Base-by-base conservation (phyloP, 2,329 filamentous ascomycete genomes). In the Aspergillus texensis region DNA sequence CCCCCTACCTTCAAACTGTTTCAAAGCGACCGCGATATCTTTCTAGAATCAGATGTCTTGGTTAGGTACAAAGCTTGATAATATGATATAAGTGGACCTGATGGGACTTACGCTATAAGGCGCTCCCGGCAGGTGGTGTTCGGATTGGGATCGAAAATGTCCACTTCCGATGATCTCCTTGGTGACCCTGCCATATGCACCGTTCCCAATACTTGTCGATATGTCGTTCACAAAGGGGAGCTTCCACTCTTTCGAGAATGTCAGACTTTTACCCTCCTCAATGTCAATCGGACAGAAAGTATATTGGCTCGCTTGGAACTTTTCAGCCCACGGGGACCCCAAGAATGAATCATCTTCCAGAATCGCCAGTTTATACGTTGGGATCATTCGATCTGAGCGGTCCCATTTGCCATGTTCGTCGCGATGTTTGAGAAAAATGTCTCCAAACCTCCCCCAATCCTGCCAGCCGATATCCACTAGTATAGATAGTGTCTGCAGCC, bases 401-500 rank as follows among this genome's bases (percentile, higher is more conserved):
- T 57, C 55, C 26, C 41, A n/a, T 26, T 36, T 11, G 12, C 57
- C 53, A 24, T 43, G 1, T n/a, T 9, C 24, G 24, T 57, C 55
- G 1, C 4, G 16, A 21, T 58, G 62, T 16, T 6, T 30, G 14
- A 68, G 50, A 36, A 68, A 69, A 1, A 68, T 64, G 11, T 55
- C 21, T 12, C 19, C 30, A 43, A 69, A 67, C 1, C 54, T 48
- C 21, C 48, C 14, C 67, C 64, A 69, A 6, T 60, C 57, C 16
- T 52, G 12, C 67, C 67, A 69, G 14, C 50, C 32, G 12, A 69
- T 65, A 26, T 50, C 60, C 4, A 60, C 52, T 1, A 69, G 48
- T 19, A 65, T 61, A 1, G 67, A 69, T 9, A 69, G 50, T 4
- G 57, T 67, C 11, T 63, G 59, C 6, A 69, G 16, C 12, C 63